These are phyloP conservation scores for Fraxinus xanthoxyloides DNA, from an alignment of 305 asterid species.

Conservation along the genomic window DNA sequence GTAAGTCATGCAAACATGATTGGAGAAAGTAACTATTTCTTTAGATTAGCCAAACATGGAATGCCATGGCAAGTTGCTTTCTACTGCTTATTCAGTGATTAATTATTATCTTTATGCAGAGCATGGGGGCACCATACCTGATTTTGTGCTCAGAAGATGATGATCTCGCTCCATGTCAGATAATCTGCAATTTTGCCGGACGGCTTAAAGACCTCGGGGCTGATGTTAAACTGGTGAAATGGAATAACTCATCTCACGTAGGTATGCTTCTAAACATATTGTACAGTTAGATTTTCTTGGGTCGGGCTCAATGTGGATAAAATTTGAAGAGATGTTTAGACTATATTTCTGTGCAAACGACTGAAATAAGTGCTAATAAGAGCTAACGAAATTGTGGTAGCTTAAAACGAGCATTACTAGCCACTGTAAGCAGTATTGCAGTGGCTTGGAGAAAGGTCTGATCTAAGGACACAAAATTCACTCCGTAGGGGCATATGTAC, in stretches of 20 bases:
- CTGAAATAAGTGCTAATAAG: not conserved
- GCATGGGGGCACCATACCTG: slow-evolving; percentile 78
- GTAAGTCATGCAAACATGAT: not conserved
- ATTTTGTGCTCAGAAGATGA: slow-evolving; percentile 90
- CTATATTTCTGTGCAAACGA: not conserved
- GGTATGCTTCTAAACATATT: slow-evolving; percentile 50
- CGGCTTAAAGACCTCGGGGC: slow-evolving; percentile 70
- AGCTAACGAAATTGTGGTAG: not conserved
- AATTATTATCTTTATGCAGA: slow-evolving; percentile 36
- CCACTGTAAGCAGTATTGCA: not conserved
- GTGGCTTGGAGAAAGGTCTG: not conserved
- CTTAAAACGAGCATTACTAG: not conserved
- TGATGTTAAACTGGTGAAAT: slow-evolving; percentile 43
- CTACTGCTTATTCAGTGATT: not conserved
- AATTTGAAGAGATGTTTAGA: not conserved
- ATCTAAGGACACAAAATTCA: not conserved
- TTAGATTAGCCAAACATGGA: not conserved
- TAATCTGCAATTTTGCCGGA: slow-evolving; percentile 62
- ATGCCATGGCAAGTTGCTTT: not conserved
- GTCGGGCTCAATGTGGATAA: not conserved
- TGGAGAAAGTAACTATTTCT: not conserved
- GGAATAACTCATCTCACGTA: slow-evolving; percentile 82
- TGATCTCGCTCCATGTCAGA: slow-evolving; percentile 74
- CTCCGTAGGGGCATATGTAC: not conserved
- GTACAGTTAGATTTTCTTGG: not conserved